Evolutionary conservation across 2,329 filamentous ascomycete genomes (phyloP), one percentile per base, ranked within the genome.

Genomic region (Pestalotiopsis sp.): DNA sequence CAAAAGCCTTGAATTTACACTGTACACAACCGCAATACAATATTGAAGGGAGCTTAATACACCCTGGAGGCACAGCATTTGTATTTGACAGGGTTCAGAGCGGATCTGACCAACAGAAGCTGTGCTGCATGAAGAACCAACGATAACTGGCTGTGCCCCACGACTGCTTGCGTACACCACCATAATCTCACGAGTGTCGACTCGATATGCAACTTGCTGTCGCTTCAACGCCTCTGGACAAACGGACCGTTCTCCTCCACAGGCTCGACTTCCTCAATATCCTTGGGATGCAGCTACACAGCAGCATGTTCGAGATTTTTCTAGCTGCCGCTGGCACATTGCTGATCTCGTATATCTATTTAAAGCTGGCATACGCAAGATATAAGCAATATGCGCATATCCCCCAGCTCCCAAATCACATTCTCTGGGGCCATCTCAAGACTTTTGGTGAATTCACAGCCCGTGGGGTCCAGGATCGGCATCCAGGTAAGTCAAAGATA

Each of bases 361-460:
- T 13, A 6, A 64, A 49, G 12, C 38, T 64, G n/a, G 6, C 17
- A 45, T 64, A 45, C 38, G 25, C 23, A 20, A 36, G 61, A 25
- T 6, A 49, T 39, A n/a, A 49, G 61, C 61, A 64, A 20, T 64
- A 64, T 64, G 61, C 61, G 6, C 25, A 25, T n/a, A 25, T 64
- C n/a, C 61, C 61, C 20, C 61, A 64, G 61, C 20, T 64, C 17
- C 61, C 61, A 25, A 45, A 25, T 25, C 41, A 45, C 39, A 23
- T 49, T 20, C 61, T 64, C 23, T 64, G n/a, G 38, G 61, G 61
- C 39, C 61, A 64, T 23, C 61, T 64, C 61, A 64, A 64, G 41
- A 49, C 20, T 9, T 49, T 64, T 25, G 61, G 41, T n/a, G 20
- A 52, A 25, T 64, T 64, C 23, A 64, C 39, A 23, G 20, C 36